Percentiles rank a stretch among this genome's conserved stretches.
phyloP scores from a whole-genome alignment of 306 rosid genomes.

The Gynostemma pentaphyllum region DNA sequence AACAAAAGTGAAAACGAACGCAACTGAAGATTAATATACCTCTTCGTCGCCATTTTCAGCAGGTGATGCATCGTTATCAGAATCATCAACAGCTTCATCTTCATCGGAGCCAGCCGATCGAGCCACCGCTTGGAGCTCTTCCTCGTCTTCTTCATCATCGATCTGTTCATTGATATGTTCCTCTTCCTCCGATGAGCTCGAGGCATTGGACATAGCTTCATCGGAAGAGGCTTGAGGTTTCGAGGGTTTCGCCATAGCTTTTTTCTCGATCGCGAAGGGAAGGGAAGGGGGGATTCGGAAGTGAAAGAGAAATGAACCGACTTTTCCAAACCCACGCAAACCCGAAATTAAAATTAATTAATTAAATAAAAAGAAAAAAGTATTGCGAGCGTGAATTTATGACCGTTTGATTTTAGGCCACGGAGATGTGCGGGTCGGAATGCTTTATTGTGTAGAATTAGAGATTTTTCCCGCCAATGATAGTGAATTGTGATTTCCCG shows the following conservation, averaged over 20 bases:
- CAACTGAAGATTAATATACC: conserved; percentile 21
- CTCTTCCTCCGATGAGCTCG: conserved; percentile 41
- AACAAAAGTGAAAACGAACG: background rate
- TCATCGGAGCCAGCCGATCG: conserved; percentile 67
- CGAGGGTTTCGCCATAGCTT: conserved; percentile 52
- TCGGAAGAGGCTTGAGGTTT: conserved; percentile 57
- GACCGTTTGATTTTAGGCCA: conserved; percentile 26
- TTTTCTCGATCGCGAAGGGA: conserved; percentile 25
- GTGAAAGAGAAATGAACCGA: conserved; percentile 11
- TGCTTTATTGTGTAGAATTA: conserved; percentile 2
- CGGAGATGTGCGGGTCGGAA: conserved; percentile 27
- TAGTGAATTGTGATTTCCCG: conserved; percentile 34
- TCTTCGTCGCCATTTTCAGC: conserved; percentile 36
- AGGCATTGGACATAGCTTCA: conserved; percentile 44
- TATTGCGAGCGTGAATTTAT: background rate
- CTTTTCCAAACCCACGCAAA: conserved; percentile 16
- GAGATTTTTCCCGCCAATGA: conserved; percentile 58
- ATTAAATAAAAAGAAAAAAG: too few relatives aligned
- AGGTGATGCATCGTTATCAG: conserved; percentile 25
- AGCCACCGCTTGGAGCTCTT: conserved; percentile 86
- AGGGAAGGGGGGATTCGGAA: conserved; percentile 54
- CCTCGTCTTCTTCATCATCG: conserved; percentile 76
- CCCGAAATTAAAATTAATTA: too few relatives aligned
- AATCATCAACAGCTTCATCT: conserved; percentile 30
- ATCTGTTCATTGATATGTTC: conserved; percentile 45